Base-by-base conservation (phyloP, 768 basidiomycete species). In the Leucocoprinus birnbaumii region DNA sequence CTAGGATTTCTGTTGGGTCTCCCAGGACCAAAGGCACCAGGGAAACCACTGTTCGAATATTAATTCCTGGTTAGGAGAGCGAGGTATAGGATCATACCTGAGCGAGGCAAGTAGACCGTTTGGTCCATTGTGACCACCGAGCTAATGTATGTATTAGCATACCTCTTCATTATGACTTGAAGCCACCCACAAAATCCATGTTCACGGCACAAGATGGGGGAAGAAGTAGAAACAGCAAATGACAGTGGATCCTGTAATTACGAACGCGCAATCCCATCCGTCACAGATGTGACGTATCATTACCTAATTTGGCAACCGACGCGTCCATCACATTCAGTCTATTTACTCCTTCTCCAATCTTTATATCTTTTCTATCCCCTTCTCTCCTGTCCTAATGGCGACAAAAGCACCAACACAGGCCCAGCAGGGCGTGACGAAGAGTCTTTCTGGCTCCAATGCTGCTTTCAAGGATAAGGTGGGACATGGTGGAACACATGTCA, bases 381-480 rank as follows among this genome's bases (percentile, higher is more conserved):
- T 43, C 37, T 56, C 21, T 38, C 35, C 54, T 38, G 41, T 52
- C 41, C 43, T 13, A 16, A 76, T 75, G 73, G 67, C 73, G 49
- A 62, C 71, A 43, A 63, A 58, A 48, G 61, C 68, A 61, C 65
- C 73, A 48, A 66, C 68, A 48, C 69, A 71, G 53, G 66, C 61
- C 57, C 68, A 73, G 55, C 73, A 76, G 60, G 74, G 73, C 53
- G 63, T 73, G 34, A 71, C 76, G 27, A 79, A 78, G 63, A 62
- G 65, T 13, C 61, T 76, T 9, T 76, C 78, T 38, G 86, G 86
- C 48, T 71, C 87, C 25, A 89, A 88, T 80, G 80, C 85, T 35
- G 78, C 88, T 2, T 94, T 94, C 71, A 91, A 93, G 71, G 91
- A 94, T 76, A 94, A 89, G 81, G 91, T 85, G 61, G 37, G 64